Evolutionary conservation across 306 rosid genomes (phyloP).

Genomic region (Pueraria montana): DNA sequence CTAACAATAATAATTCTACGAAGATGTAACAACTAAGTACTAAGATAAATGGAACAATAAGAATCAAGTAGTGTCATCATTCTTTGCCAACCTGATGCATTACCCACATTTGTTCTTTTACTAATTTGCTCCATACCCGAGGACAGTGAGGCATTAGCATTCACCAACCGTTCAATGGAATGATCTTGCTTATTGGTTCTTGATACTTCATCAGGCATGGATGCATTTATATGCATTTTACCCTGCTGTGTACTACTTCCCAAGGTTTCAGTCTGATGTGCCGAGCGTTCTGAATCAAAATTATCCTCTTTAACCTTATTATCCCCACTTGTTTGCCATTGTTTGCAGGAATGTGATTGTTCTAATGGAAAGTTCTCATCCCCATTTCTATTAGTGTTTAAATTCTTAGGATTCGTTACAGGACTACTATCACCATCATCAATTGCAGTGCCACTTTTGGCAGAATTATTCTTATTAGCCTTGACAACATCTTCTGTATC

Average conservation of each 20-base stretch:
- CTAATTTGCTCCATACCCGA: slow-evolving; percentile 74
- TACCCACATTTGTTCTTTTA: slow-evolving; percentile 68
- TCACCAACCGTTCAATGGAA: slow-evolving; percentile 62
- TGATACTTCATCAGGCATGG: slow-evolving; percentile 77
- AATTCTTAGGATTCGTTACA: slow-evolving; percentile 63
- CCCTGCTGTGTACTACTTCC: slow-evolving; percentile 64
- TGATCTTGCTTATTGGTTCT: slow-evolving; percentile 76
- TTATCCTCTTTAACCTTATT: slow-evolving; percentile 72
- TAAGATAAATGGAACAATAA: slow-evolving; percentile 8
- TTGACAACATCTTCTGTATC: slow-evolving; percentile 91
- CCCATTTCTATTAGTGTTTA: slow-evolving; percentile 64
- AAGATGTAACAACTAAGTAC: background rate
- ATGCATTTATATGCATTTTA: slow-evolving; percentile 62
- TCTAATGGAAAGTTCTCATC: slow-evolving; percentile 73
- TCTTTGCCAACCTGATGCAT: slow-evolving; percentile 73
- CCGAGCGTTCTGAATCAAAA: slow-evolving; percentile 58
- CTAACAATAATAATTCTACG: slow-evolving; percentile 6
- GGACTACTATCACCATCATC: slow-evolving; percentile 74
- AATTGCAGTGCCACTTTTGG: slow-evolving; percentile 60
- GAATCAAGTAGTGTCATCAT: slow-evolving; percentile 36
- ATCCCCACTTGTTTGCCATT: slow-evolving; percentile 77
- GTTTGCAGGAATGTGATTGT: slow-evolving; percentile 76
- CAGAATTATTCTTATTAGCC: slow-evolving; percentile 58
- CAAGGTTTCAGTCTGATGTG: slow-evolving; percentile 63
- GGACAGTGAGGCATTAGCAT: slow-evolving; percentile 64